These are phyloP conservation scores for Aphanomyces invadans DNA, from an alignment of 352 stramenopile species.

Conservation along the genomic window DNA sequence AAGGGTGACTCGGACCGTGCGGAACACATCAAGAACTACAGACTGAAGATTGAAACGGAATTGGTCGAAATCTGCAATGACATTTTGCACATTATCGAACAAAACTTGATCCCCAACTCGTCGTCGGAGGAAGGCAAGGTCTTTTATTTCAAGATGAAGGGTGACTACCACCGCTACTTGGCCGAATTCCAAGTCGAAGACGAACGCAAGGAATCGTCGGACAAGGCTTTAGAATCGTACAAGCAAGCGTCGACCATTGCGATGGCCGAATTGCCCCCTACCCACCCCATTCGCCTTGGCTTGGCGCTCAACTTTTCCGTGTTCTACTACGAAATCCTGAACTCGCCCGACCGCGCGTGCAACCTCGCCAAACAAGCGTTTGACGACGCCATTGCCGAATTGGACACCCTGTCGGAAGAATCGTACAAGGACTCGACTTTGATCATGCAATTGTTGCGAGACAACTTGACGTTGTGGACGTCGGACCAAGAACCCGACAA, in stretches of 20 bases:
- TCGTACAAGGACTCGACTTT: constrained; percentile 99
- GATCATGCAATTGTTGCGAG: constrained; percentile 99
- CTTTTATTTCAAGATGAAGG: constrained; percentile 99
- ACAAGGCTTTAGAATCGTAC: constrained; percentile 72
- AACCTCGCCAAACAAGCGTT: constrained; percentile 96
- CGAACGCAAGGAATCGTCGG: constrained; percentile 90
- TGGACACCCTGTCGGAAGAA: constrained; percentile 98
- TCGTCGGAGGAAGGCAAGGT: constrained; percentile 97
- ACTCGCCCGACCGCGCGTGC: constrained; percentile 91
- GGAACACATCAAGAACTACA: constrained; percentile 89
- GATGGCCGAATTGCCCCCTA: constrained; percentile 94
- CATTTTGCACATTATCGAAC: constrained; percentile 97
- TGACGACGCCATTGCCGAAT: constrained; percentile 98
- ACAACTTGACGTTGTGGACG: constrained; percentile 99
- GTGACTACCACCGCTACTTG: constrained; percentile 99
- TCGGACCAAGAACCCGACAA: constrained; percentile 90
- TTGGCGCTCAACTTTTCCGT: constrained; percentile 99
- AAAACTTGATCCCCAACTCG: constrained; percentile 97
- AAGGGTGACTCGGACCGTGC: constrained; percentile 93
- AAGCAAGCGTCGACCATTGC: constrained; percentile 85
- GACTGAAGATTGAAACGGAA: constrained; percentile 94
- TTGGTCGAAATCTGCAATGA: constrained; percentile 96
- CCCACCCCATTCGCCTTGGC: constrained; percentile 97
- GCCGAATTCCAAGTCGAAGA: constrained; percentile 97
- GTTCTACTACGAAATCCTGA: constrained; percentile 99